A percentile compares a stretch with the other conserved stretches of the same genome.
These are phyloP conservation scores for Fragosphaeria purpurea DNA, from an alignment of 2,329 filamentous ascomycete genomes.

Conservation along the genomic window DNA sequence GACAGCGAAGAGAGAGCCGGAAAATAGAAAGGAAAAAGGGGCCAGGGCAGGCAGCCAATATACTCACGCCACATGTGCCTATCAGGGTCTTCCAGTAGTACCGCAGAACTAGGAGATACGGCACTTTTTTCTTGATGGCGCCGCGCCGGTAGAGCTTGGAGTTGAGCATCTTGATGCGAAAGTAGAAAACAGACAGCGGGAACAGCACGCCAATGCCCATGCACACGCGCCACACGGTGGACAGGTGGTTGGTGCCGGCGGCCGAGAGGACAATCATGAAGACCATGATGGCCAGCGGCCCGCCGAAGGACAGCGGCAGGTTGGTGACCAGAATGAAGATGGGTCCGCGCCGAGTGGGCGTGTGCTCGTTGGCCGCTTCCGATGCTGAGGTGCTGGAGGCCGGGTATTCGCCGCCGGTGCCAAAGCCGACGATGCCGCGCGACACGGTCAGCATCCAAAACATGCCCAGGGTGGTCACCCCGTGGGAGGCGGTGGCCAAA, in stretches of 20 bases:
- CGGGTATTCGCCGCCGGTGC: slow-evolving; percentile 43
- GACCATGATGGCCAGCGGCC: slow-evolving; percentile 38
- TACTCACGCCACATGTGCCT: slow-evolving; percentile 32
- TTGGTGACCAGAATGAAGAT: slow-evolving; percentile 47
- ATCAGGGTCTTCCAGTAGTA: slow-evolving; percentile 39
- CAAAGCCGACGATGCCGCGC: slow-evolving; percentile 30
- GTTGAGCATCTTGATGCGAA: slow-evolving; percentile 40
- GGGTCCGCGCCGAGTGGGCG: slow-evolving; percentile 28
- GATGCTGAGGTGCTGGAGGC: slow-evolving; percentile 38
- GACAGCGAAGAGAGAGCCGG: no score
- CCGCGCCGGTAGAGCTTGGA: slow-evolving; percentile 39
- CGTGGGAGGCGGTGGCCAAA: slow-evolving; percentile 35
- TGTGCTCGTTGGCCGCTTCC: slow-evolving; percentile 42
- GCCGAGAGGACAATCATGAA: slow-evolving; percentile 41
- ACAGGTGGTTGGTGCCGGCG: slow-evolving; percentile 26
- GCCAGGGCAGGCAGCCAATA: not conserved
- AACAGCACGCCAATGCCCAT: slow-evolving; percentile 40
- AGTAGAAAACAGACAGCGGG: slow-evolving; percentile 42
- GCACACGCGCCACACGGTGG: slow-evolving; percentile 39
- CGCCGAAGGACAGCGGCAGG: slow-evolving; percentile 37
- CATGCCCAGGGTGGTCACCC: slow-evolving; percentile 27
- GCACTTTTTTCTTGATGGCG: slow-evolving; percentile 31
- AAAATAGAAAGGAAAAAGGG: no score
- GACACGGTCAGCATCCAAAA: slow-evolving; percentile 40
- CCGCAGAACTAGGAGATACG: slow-evolving; percentile 36